These are phyloP conservation scores for Fusarium euwallaceae DNA, from an alignment of 2,329 filamentous ascomycete species.

Conservation along the genomic window DNA sequence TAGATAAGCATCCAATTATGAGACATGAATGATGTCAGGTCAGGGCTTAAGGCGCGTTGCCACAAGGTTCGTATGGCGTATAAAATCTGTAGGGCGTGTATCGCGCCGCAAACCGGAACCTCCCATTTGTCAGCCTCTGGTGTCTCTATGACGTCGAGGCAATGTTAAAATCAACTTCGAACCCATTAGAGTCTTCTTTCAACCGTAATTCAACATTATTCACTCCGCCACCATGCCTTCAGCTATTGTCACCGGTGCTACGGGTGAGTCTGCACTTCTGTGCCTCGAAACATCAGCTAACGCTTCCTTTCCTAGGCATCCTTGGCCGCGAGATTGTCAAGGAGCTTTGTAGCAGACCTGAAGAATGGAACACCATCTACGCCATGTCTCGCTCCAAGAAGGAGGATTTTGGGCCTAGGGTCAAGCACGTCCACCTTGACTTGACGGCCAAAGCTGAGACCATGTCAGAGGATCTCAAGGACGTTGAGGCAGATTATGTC, in stretches of 20 bases:
- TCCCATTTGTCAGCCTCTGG: not conserved
- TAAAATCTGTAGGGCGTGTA: not conserved
- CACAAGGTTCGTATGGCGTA: not conserved
- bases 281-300: not conserved
- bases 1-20: not conserved
- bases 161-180: not conserved
- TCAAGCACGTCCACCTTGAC: slow-evolving; percentile 17
- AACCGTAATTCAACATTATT: not conserved
- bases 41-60: not conserved
- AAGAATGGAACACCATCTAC: slow-evolving; percentile 19
- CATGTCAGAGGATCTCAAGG: not conserved
- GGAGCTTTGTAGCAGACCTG: not conserved
- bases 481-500: slow-evolving; percentile 9
- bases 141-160: not conserved
- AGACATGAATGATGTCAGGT: not conserved
- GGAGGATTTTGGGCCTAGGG: slow-evolving; percentile 16
- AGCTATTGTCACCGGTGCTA: not conserved
- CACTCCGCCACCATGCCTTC: not conserved
- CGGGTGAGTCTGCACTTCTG: not conserved
- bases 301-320: not conserved
- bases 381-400: slow-evolving; percentile 14
- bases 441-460: slow-evolving; percentile 8
- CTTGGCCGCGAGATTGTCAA: slow-evolving; percentile 12
- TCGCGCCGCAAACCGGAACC: not conserved
- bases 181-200: not conserved